Conservation (phyloP, 768 basidiomycete genomes). For the Leucosporidium scottii region DNA sequence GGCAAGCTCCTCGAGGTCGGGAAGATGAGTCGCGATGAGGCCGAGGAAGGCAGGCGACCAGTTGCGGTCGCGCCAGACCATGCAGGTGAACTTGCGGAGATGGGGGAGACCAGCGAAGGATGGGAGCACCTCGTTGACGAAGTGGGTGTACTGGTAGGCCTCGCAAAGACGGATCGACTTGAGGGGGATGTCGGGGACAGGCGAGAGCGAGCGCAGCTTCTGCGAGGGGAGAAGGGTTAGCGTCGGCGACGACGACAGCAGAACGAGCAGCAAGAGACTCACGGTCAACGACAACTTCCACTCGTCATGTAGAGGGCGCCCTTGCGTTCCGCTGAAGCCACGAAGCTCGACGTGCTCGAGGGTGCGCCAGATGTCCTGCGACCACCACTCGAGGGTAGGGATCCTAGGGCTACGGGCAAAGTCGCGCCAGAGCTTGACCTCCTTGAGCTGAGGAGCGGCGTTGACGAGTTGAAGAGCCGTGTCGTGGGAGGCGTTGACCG, state of each 20-base stretch:
- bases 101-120: background rate
- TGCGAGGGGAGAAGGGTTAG: background rate
- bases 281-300: background rate
- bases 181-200: background rate
- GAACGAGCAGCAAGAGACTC: background rate
- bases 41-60: background rate
- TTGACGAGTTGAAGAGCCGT: background rate
- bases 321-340: background rate
- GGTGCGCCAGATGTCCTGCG: background rate
- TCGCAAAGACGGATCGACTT: constrained; percentile 13
- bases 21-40: background rate
- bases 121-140: background rate
- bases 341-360: constrained; percentile 3
- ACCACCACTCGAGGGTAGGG: constrained; percentile 3
- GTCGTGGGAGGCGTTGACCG: constrained; percentile 8
- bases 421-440: constrained; percentile 4
- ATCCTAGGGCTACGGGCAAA: background rate
- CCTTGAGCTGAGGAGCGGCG: background rate
- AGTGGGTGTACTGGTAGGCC: background rate
- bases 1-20: constrained; percentile 7
- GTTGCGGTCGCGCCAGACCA: background rate
- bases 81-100: background rate
- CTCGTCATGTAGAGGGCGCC: background rate
- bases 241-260: background rate
- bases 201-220: background rate